Evolutionary conservation across 352 stramenopile genomes (phyloP).

Genomic region (Pseudoperonospora humuli): DNA sequence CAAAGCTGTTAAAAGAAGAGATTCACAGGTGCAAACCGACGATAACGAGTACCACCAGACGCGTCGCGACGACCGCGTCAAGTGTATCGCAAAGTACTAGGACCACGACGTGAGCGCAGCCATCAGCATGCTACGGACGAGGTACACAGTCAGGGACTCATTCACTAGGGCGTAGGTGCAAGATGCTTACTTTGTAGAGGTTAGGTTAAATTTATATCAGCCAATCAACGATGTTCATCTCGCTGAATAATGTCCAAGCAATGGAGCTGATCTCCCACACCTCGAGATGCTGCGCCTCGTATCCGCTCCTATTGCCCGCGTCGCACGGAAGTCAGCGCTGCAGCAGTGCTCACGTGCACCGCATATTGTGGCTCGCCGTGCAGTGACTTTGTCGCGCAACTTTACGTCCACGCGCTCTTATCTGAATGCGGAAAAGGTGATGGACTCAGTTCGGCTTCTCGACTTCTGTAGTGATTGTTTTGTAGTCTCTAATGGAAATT

Average conservation of each 20-base stretch:
- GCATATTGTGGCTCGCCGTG: slow-evolving; percentile 18
- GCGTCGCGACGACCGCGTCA: too few relatives aligned
- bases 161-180: too few relatives aligned
- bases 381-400: slow-evolving; percentile 12
- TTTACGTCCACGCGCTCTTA: slow-evolving; percentile 43
- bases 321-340: slow-evolving; percentile 16
- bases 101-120: too few relatives aligned
- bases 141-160: too few relatives aligned
- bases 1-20: too few relatives aligned
- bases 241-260: background rate
- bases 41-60: too few relatives aligned
- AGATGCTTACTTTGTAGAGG: too few relatives aligned
- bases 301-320: slow-evolving; percentile 12
- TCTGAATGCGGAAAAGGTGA: slow-evolving; percentile 53
- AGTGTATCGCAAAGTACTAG: too few relatives aligned
- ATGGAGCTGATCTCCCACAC: slow-evolving; percentile 4
- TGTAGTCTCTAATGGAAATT: background rate
- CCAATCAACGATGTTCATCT: slow-evolving; percentile 5
- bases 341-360: slow-evolving; percentile 18
- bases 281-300: slow-evolving; percentile 33
- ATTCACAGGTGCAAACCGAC: too few relatives aligned
- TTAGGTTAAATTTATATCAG: too few relatives aligned
- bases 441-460: background rate
- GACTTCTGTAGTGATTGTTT: background rate
- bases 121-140: too few relatives aligned